Evolutionary conservation across 2,329 filamentous ascomycete genomes (phyloP).

Genomic region (Claviceps arundinis): DNA sequence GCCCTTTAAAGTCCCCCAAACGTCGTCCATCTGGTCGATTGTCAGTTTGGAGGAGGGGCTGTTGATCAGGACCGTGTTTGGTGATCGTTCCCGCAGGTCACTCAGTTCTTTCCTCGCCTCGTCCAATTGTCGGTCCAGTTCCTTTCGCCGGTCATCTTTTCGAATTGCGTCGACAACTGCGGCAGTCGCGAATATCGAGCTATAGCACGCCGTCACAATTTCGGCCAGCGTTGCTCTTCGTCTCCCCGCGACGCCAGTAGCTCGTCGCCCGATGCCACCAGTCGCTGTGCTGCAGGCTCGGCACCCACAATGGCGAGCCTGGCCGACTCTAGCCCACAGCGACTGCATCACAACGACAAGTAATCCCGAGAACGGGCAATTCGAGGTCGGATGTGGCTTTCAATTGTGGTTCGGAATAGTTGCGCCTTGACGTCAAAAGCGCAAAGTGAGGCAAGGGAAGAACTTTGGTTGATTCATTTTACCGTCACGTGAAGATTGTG

Average conservation of each 20-base stretch:
- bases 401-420: background rate
- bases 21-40: conserved; percentile 16
- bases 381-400: background rate
- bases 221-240: conserved; percentile 38
- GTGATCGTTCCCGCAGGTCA: conserved; percentile 21
- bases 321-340: conserved; percentile 53
- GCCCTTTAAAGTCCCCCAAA: conserved; percentile 19
- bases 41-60: conserved; percentile 9
- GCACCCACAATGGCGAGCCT: conserved; percentile 51
- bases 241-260: conserved; percentile 34
- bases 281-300: conserved; percentile 42
- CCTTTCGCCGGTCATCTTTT: conserved; percentile 43
- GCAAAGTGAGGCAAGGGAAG: background rate
- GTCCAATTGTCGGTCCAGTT: conserved; percentile 49
- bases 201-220: conserved; percentile 54
- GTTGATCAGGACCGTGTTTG: conserved; percentile 5
- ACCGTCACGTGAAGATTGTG: background rate
- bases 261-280: conserved; percentile 34
- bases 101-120: conserved; percentile 36
- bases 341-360: conserved; percentile 44
- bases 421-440: background rate
- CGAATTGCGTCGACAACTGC: conserved; percentile 46
- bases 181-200: conserved; percentile 52
- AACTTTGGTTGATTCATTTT: background rate
- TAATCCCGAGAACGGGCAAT: background rate